These are phyloP conservation scores for Hemileccinum rubropunctum DNA, from an alignment of 768 basidiomycete species.

Conservation along the genomic window DNA sequence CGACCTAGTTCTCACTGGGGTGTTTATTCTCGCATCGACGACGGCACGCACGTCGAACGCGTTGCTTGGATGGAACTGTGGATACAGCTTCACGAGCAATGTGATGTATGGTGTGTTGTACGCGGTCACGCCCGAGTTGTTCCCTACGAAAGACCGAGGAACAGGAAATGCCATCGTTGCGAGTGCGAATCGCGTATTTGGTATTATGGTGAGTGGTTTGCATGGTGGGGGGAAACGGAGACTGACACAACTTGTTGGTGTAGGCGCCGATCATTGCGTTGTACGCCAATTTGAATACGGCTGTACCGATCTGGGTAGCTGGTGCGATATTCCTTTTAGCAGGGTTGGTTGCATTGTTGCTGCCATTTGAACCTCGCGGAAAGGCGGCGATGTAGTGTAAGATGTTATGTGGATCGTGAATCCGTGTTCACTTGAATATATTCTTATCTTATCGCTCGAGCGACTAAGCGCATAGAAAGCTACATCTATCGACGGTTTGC, in stretches of 20 bases:
- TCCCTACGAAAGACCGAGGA: constrained; percentile 52
- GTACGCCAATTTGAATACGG: constrained; percentile 44
- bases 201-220: constrained; percentile 47
- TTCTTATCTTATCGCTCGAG: no score
- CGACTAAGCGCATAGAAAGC: no score
- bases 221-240: no score
- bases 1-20: constrained; percentile 44
- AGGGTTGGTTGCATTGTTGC: constrained; percentile 45
- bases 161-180: constrained; percentile 56
- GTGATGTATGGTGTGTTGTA: constrained; percentile 54
- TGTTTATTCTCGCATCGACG: constrained; percentile 56
- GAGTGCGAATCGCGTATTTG: constrained; percentile 53
- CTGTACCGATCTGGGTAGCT: constrained; percentile 54
- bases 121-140: constrained; percentile 46
- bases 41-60: constrained; percentile 51
- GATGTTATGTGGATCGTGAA: no score
- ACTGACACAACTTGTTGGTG: background rate
- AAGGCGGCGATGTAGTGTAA: constrained; percentile 50
- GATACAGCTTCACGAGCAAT: constrained; percentile 54
- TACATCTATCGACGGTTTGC: no score
- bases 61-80: constrained; percentile 58
- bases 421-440: no score
- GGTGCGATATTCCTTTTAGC: constrained; percentile 52
- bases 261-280: constrained; percentile 51
- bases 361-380: constrained; percentile 58